These are phyloP conservation scores for Gastrolobium villosum DNA, from an alignment of 306 rosid species.

Conservation along the genomic window DNA sequence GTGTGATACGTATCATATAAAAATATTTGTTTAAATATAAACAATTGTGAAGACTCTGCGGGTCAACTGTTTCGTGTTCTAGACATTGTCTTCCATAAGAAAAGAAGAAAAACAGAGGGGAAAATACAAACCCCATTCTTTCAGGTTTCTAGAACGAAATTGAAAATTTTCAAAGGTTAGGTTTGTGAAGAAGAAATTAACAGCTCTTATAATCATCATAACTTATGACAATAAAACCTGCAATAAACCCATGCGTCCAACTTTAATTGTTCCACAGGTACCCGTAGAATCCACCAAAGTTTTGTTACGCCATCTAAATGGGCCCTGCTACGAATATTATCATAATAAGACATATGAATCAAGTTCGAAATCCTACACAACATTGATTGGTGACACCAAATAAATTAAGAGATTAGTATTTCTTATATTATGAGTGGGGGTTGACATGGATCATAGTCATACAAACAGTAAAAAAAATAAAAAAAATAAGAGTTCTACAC, in stretches of 20 bases:
- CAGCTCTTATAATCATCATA: not conserved
- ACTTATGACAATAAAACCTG: not conserved
- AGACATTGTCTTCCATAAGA: not conserved
- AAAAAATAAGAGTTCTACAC: no score
- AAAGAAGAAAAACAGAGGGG: not conserved
- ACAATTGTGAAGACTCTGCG: not conserved
- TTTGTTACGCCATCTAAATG: not conserved
- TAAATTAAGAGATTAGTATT: no score
- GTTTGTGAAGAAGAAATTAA: not conserved
- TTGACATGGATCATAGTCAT: no score
- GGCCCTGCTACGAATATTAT: not conserved
- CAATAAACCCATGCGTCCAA: not conserved
- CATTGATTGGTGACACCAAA: no score
- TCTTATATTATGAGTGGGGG: no score
- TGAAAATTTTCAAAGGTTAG: not conserved
- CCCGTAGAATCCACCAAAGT: no score
- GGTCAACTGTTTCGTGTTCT: not conserved
- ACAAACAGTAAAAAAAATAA: no score
- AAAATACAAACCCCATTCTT: not conserved
- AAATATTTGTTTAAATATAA: not conserved
- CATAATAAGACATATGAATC: no score
- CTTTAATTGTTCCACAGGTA: not conserved
- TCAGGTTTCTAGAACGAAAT: conserved; percentile 13
- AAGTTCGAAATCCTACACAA: no score
- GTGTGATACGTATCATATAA: no score